Evolutionary conservation across 1,284 basidiomycete genomes (phyloP).

Genomic region (Phellopilus nigrolimitatus): DNA sequence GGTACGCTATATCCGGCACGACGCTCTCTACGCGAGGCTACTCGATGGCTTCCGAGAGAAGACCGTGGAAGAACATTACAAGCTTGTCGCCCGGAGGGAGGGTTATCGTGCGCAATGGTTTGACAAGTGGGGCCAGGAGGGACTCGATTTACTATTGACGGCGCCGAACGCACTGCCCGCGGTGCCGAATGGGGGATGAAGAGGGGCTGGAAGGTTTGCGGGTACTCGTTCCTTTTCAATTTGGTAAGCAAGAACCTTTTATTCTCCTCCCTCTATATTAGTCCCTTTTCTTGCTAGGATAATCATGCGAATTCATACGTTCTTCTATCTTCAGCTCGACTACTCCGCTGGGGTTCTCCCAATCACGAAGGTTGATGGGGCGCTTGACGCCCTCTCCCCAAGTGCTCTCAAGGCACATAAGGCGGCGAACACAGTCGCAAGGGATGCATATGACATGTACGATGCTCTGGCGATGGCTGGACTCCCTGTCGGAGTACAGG

Average conservation of each 20-base stretch:
- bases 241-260: conserved; percentile 28
- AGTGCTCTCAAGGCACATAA: conserved; percentile 23
- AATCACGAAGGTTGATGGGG: conserved; percentile 46
- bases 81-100: conserved; percentile 40
- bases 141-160: conserved; percentile 56
- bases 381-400: conserved; percentile 35
- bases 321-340: conserved; percentile 39
- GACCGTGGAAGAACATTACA: conserved; percentile 39
- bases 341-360: conserved; percentile 57
- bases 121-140: conserved; percentile 48
- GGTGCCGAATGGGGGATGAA: conserved; percentile 42
- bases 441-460: conserved; percentile 45
- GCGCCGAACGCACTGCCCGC: conserved; percentile 57
- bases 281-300: too few relatives aligned
- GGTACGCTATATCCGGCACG: conserved; percentile 35
- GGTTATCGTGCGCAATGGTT: conserved; percentile 40
- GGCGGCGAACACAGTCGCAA: conserved; percentile 31
- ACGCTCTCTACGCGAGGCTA: conserved; percentile 35
- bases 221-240: conserved; percentile 43
- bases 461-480: conserved; percentile 57
- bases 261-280: neutral
- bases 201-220: conserved; percentile 37
- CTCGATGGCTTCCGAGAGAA: conserved; percentile 40
- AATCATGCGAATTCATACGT: too few relatives aligned
- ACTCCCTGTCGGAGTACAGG: conserved; percentile 62